These are phyloP conservation scores for Candida dubliniensis DNA, from an alignment of 1,139 yeast species.

Conservation along the genomic window DNA sequence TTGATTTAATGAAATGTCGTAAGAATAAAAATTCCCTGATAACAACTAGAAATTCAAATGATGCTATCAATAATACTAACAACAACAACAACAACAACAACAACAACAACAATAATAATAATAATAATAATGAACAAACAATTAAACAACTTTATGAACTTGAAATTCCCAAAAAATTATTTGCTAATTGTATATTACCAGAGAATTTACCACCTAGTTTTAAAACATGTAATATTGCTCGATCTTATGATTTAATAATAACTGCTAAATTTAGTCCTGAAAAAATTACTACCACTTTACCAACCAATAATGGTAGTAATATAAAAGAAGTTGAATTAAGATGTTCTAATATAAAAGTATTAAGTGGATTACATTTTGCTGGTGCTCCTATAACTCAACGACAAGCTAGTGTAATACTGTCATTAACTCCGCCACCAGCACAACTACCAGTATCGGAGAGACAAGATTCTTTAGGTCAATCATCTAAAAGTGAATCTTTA, in stretches of 20 bases:
- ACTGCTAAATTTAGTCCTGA: constrained; percentile 47
- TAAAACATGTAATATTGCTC: constrained; percentile 54
- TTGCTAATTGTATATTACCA: constrained; percentile 47
- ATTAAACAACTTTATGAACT: constrained; percentile 35
- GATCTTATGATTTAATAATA: constrained; percentile 47
- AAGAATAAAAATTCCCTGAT: constrained; percentile 27
- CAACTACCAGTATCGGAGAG: constrained; percentile 1
- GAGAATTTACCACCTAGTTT: constrained; percentile 55
- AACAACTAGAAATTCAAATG: constrained; percentile 11
- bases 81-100: too few relatives aligned
- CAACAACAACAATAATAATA: too few relatives aligned
- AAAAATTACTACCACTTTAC: constrained; percentile 22
- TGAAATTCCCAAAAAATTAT: constrained; percentile 45
- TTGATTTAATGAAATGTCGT: constrained; percentile 42
- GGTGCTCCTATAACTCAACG: constrained; percentile 18
- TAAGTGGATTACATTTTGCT: constrained; percentile 43
- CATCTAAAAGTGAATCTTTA: not conserved
- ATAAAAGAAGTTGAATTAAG: constrained; percentile 32
- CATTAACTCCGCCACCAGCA: not conserved
- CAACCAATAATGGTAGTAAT: constrained; percentile 22
- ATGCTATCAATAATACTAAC: constrained; percentile 11
- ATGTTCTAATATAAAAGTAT: constrained; percentile 37
- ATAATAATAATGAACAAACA: constrained; percentile 2
- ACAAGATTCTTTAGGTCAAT: constrained; percentile 1
- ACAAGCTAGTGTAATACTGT: constrained; percentile 5